Conservation (phyloP, 345 rosid species). For the Streptanthus diversifolius region DNA sequence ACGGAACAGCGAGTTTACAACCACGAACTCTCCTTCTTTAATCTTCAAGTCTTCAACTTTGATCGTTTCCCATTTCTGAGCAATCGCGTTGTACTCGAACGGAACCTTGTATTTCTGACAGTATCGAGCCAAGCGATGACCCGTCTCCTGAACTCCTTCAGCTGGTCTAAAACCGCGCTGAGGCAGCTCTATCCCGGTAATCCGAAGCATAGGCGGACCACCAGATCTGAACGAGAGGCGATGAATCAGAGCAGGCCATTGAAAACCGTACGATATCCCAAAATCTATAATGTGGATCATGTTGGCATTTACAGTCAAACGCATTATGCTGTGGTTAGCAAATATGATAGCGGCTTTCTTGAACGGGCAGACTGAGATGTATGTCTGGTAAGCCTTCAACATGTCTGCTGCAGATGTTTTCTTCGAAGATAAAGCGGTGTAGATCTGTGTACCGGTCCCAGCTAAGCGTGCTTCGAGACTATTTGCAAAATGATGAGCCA, state of each 20-base stretch:
- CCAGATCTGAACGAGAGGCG: slow-evolving; percentile 49
- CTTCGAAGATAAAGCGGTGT: slow-evolving; percentile 41
- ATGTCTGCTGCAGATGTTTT: slow-evolving; percentile 52
- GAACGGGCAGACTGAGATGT: slow-evolving; percentile 55
- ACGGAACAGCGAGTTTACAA: slow-evolving; percentile 59
- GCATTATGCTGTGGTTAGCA: slow-evolving; percentile 51
- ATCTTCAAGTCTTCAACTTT: slow-evolving; percentile 55
- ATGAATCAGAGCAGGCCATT: slow-evolving; percentile 73
- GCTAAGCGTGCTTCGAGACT: slow-evolving; percentile 77
- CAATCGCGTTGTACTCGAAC: slow-evolving; percentile 68
- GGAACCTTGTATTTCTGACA: slow-evolving; percentile 63
- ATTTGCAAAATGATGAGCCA: slow-evolving; percentile 77
- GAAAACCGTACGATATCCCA: slow-evolving; percentile 76
- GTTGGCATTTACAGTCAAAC: slow-evolving; percentile 43
- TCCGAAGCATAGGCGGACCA: slow-evolving; percentile 76
- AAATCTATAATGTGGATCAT: slow-evolving; percentile 74
- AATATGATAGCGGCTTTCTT: slow-evolving; percentile 52
- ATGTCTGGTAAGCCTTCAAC: slow-evolving; percentile 59
- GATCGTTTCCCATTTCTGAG: slow-evolving; percentile 76
- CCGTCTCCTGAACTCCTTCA: slow-evolving; percentile 64
- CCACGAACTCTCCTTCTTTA: slow-evolving; percentile 46
- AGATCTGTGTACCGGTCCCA: slow-evolving; percentile 56
- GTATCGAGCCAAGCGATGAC: slow-evolving; percentile 62
- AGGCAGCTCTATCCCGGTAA: slow-evolving; percentile 84
- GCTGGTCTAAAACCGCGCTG: slow-evolving; percentile 75